Conservation (phyloP, 768 basidiomycete genomes). For the Kwoniella europaea region DNA sequence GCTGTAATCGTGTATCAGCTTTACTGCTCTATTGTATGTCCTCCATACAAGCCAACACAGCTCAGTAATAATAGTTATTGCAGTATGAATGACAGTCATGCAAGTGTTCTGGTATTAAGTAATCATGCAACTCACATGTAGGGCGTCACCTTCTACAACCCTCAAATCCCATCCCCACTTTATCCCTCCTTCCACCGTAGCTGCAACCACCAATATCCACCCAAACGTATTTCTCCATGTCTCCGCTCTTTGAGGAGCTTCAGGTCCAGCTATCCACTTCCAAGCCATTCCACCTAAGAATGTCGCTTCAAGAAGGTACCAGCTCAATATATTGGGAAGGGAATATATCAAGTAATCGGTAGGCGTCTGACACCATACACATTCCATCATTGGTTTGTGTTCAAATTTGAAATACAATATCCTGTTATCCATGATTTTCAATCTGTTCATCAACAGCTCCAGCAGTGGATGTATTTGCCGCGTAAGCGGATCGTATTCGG, state of each 20-base stretch:
- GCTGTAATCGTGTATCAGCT: constrained; percentile 16
- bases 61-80: too few relatives aligned
- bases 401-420: constrained; percentile 46
- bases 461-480: constrained; percentile 11
- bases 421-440: constrained; percentile 42
- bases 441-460: constrained; percentile 39
- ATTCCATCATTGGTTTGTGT: constrained; percentile 33
- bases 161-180: constrained; percentile 41
- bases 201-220: constrained; percentile 29
- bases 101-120: too few relatives aligned
- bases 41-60: too few relatives aligned
- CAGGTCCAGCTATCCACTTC: constrained; percentile 1
- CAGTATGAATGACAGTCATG: too few relatives aligned
- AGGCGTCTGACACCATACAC: constrained; percentile 36
- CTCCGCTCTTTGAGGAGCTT: constrained; percentile 6
- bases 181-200: constrained; percentile 28
- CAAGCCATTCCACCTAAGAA: constrained; percentile 32
- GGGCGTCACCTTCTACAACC: constrained; percentile 37
- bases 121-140: constrained; percentile 33
- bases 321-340: constrained; percentile 26
- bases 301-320: constrained; percentile 29
- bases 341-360: constrained; percentile 35
- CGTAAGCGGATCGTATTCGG: not conserved
- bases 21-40: not conserved
- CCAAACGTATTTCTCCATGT: constrained; percentile 32